Conservation (phyloP, 1,284 basidiomycete species). For the Cryptococcus wingfieldii region DNA sequence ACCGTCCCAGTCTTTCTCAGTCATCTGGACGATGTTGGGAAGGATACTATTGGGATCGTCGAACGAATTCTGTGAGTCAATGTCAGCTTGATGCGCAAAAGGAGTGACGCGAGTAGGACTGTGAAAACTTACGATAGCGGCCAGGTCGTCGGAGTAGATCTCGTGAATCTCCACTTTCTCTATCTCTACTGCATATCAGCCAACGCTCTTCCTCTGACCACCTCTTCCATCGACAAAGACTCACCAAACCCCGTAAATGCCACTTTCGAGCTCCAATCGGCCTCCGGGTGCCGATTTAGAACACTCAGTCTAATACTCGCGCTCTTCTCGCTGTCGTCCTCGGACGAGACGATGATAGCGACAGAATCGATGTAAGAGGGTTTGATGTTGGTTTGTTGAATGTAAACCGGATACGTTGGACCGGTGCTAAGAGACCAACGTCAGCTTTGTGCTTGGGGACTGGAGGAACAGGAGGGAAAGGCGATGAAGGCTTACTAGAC, state of each 20-base stretch:
- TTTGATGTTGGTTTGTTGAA: slow-evolving; percentile 27
- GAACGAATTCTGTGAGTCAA: slow-evolving; percentile 35
- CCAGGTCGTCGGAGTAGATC: slow-evolving; percentile 39
- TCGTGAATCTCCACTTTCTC: slow-evolving; percentile 29
- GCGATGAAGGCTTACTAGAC: slow-evolving; percentile 21
- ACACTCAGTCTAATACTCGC: slow-evolving; percentile 33
- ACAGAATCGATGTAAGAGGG: slow-evolving; percentile 39
- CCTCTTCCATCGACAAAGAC: slow-evolving; percentile 7
- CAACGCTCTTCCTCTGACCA: not conserved
- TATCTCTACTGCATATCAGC: slow-evolving; percentile 13
- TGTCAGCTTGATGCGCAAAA: not conserved
- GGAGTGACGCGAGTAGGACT: not conserved
- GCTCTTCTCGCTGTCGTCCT: slow-evolving; percentile 1
- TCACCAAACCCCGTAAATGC: slow-evolving; percentile 25
- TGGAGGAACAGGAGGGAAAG: not conserved
- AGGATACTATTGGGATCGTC: slow-evolving; percentile 26
- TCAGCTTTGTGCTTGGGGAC: not conserved
- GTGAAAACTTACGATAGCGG: slow-evolving; percentile 23
- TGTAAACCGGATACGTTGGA: slow-evolving; percentile 34
- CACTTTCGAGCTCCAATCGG: slow-evolving; percentile 28
- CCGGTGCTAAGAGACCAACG: slow-evolving; percentile 20
- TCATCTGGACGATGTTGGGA: slow-evolving; percentile 17
- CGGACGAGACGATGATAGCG: slow-evolving; percentile 21
- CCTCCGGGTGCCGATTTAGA: slow-evolving; percentile 38
- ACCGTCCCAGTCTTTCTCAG: slow-evolving; percentile 23